phyloP scores from a whole-genome alignment of 768 basidiomycete genomes.

The Candolleomyces aberdarensis region DNA sequence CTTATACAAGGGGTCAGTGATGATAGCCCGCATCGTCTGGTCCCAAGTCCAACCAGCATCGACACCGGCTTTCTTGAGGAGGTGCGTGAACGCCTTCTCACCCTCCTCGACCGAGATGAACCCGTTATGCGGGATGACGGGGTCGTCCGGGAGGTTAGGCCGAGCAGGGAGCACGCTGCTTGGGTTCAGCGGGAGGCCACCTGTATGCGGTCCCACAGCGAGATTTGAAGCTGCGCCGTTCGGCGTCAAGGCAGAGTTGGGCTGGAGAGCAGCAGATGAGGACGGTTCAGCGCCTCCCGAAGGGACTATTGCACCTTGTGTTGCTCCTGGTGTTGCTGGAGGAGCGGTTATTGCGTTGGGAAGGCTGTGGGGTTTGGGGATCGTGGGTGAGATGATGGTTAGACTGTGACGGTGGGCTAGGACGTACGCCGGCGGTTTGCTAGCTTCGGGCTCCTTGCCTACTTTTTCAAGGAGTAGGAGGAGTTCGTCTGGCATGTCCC shows the following conservation, averaged over 20 bases:
- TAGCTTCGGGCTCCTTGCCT: constrained; percentile 63
- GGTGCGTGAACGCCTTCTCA: constrained; percentile 90
- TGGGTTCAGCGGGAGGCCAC: constrained; percentile 56
- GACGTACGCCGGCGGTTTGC: constrained; percentile 23
- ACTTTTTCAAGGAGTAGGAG: constrained; percentile 80
- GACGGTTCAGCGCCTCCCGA: constrained; percentile 49
- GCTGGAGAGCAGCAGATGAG: constrained; percentile 43
- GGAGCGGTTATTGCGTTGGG: constrained; percentile 31
- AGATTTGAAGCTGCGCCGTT: constrained; percentile 43
- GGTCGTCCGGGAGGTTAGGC: constrained; percentile 82
- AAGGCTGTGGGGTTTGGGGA: constrained; percentile 11
- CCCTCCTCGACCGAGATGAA: constrained; percentile 86
- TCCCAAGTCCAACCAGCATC: constrained; percentile 97
- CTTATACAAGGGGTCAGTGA: constrained; percentile 97
- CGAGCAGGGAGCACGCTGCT: constrained; percentile 64
- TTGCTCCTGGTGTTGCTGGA: constrained; percentile 39
- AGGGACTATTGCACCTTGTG: constrained; percentile 54
- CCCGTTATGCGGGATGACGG: constrained; percentile 86
- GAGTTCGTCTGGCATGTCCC: constrained; percentile 97
- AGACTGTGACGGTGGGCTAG: background rate
- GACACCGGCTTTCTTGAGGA: constrained; percentile 86
- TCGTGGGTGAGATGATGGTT: background rate
- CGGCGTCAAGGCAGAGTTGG: constrained; percentile 29
- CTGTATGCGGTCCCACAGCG: constrained; percentile 50
- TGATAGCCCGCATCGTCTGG: constrained; percentile 95